Evolutionary conservation across 345 rosid species (phyloP).

Genomic region (Erysimum cheiranthoides): DNA sequence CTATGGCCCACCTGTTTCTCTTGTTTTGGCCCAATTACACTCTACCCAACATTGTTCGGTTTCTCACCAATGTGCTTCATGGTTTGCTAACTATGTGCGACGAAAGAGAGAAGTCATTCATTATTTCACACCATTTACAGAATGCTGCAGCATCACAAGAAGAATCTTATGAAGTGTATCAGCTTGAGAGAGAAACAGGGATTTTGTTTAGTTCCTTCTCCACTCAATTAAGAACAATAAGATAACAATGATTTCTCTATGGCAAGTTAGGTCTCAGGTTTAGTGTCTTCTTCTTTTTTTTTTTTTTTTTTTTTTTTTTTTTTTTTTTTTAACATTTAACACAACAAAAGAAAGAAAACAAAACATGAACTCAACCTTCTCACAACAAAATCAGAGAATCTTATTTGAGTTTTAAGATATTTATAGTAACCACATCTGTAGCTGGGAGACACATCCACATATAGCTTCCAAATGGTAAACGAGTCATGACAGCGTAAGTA

Average conservation of each 20-base stretch:
- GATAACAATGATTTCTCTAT: neutral
- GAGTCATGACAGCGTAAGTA: neutral
- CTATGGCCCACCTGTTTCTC: slow-evolving; percentile 19
- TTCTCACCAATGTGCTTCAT: slow-evolving; percentile 32
- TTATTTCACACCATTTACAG: slow-evolving; percentile 35
- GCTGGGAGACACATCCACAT: slow-evolving; percentile 40
- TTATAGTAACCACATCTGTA: neutral
- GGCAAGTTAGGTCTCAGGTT: slow-evolving; percentile 3
- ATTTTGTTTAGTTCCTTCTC: slow-evolving; percentile 18
- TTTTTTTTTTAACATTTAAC: no score
- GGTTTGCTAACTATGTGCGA: slow-evolving; percentile 3
- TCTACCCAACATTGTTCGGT: slow-evolving; percentile 22
- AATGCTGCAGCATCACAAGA: neutral
- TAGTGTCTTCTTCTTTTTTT: slow-evolving; percentile 4
- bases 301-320: no score
- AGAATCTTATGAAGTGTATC: neutral
- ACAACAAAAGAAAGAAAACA: slow-evolving; percentile 9
- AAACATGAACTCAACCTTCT: slow-evolving; percentile 13
- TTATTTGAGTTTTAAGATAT: neutral
- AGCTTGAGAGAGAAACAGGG: slow-evolving; percentile 23
- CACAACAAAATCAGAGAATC: slow-evolving; percentile 16
- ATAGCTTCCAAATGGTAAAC: slow-evolving; percentile 44
- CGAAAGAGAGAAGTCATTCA: slow-evolving; percentile 20
- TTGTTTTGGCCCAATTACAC: slow-evolving; percentile 23
- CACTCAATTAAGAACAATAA: neutral